Evolutionary conservation across 2,329 filamentous ascomycete genomes (phyloP).

Genomic region (Colletotrichum liaoningense): DNA sequence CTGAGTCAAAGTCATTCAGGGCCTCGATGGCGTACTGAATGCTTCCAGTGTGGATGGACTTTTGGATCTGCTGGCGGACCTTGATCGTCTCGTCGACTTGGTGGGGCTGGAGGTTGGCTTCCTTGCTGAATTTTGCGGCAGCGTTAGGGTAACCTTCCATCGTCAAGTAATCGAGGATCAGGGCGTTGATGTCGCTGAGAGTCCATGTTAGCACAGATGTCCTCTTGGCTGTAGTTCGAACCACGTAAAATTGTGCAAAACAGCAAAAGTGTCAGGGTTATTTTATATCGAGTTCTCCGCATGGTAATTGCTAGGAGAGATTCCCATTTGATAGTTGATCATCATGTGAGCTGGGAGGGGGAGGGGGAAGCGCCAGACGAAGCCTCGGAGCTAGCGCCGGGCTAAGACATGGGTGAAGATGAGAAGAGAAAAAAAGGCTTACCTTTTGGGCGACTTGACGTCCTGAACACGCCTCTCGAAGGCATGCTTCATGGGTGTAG

Average conservation of each 20-base stretch:
- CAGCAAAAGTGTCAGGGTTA: constrained; percentile 66
- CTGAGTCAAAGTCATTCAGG: constrained; percentile 89
- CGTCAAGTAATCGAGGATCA: constrained; percentile 97
- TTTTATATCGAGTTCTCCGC: constrained; percentile 87
- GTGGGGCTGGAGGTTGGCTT: constrained; percentile 86
- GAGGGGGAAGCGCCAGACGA: constrained; percentile 29
- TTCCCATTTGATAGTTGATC: constrained; percentile 98
- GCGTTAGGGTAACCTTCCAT: constrained; percentile 95
- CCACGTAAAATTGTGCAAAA: constrained; percentile 35
- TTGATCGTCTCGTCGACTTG: constrained; percentile 80
- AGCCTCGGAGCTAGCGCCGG: constrained; percentile 10
- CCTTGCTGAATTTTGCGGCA: constrained; percentile 91
- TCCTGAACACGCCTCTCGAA: constrained; percentile 88
- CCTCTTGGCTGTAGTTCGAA: background rate
- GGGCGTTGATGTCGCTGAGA: constrained; percentile 88
- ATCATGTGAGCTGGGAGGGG: constrained; percentile 65
- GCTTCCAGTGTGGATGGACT: constrained; percentile 85
- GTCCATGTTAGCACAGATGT: constrained; percentile 41
- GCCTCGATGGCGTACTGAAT: constrained; percentile 87
- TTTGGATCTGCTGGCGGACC: constrained; percentile 84
- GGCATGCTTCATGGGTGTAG: constrained; percentile 75
- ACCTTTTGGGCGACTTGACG: constrained; percentile 91
- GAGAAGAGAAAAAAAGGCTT: constrained; percentile 53
- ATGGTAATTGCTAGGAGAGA: constrained; percentile 96
- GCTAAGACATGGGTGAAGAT: constrained; percentile 17